Evolutionary conservation across 148 eudicot species (phyloP).

Genomic region (Cornus controversa): DNA sequence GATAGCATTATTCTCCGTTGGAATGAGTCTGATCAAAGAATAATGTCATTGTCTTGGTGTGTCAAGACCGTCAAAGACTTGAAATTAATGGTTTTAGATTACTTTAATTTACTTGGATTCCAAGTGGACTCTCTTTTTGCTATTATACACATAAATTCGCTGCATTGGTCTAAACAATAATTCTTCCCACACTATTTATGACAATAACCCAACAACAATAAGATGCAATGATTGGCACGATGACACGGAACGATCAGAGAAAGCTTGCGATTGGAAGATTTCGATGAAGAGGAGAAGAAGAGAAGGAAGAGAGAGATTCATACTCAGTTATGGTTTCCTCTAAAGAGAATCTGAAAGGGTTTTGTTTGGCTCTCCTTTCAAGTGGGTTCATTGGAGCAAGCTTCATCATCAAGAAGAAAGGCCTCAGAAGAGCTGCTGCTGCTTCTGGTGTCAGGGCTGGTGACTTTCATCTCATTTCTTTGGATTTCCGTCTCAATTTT

Average conservation of each 20-base stretch:
- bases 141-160: background rate
- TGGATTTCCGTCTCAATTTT: background rate
- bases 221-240: background rate
- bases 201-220: background rate
- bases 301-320: slow-evolving; percentile 33
- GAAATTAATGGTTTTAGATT: background rate
- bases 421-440: slow-evolving; percentile 67
- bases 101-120: too few relatives aligned
- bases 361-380: slow-evolving; percentile 58
- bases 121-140: background rate
- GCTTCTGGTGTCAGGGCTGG: slow-evolving; percentile 78
- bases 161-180: background rate
- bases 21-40: too few relatives aligned
- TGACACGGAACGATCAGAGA: background rate
- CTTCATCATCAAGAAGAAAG: slow-evolving; percentile 77
- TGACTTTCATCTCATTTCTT: slow-evolving; percentile 11
- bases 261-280: slow-evolving; percentile 12
- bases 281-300: slow-evolving; percentile 34
- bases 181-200: background rate
- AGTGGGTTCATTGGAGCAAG: slow-evolving; percentile 72
- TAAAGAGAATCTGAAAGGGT: slow-evolving; percentile 55
- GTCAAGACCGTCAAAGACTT: background rate
- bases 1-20: too few relatives aligned
- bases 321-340: slow-evolving; percentile 43
- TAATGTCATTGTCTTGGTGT: too few relatives aligned